Evolutionary conservation across 768 basidiomycete genomes (phyloP), one percentile per base, ranked within the genome.

Genomic region (Tricholomella constricta): DNA sequence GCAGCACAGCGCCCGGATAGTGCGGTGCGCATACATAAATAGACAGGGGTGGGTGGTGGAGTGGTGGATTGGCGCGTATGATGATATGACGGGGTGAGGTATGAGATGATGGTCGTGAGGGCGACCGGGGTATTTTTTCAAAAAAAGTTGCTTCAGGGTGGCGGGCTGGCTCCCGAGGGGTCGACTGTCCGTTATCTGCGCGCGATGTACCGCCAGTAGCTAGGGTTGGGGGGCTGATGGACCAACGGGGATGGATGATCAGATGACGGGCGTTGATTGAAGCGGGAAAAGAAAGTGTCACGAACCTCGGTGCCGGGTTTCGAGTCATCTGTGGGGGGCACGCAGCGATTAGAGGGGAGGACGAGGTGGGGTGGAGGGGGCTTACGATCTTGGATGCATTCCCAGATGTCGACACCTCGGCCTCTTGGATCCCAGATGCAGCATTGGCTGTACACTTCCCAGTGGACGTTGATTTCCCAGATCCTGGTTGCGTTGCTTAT

Each of bases 351-450:
- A 56, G 49, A 61, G 55, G 25, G 11, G 19, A 20, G 36, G 29
- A 46, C 35, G 17, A 42, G 17, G n/a, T n/a, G n/a, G 37, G 49
- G 27, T 51, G 34, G 23, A 46, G 56, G 32, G 46, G 29, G 79
- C 85, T 69, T 69, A 89, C 88, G 88, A 60, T 81, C 79, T 67
- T 75, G 69, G 48, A 88, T 72, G 64, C 88, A 89, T 62, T 89
- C 86, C 86, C 86, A 89, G 49, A 89, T 79, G 51, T 88, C 85
- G 36, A 89, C 88, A 23, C 84, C 82, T 35, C 81, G 79, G 47
- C 81, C 76, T 67, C 77, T 79, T 20, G 80, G 69, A 68, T 89
- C 84, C 87, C 86, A 89, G 12, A 85, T 76, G 49, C 83, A 83
- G 66, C 88, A 89, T 63, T 89, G 88, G 54, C 81, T 81, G 65